Percentiles rank a stretch among this genome's conserved stretches.
Evolutionary conservation across 208 protist genomes (phyloP).

Genomic region (Endotrypanum monterogeii): DNA sequence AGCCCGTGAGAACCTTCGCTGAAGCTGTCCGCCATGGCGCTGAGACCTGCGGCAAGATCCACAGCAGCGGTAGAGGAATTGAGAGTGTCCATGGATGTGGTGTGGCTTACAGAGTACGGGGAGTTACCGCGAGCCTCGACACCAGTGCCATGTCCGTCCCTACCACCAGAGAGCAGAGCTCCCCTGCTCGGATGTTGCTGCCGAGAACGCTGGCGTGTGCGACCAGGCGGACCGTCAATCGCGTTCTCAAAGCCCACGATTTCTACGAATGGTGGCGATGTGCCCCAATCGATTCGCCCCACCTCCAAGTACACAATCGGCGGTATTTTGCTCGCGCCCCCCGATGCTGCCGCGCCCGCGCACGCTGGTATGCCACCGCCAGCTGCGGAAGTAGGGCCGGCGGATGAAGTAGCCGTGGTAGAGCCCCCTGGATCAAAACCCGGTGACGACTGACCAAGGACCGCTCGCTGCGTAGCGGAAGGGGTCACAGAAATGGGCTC

Average conservation of each 20-base stretch:
- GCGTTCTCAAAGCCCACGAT: conserved; percentile 70
- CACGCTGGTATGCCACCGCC: neutral
- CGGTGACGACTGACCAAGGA: neutral
- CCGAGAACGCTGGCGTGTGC: neutral
- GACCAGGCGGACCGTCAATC: conserved; percentile 22
- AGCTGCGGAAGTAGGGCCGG: neutral
- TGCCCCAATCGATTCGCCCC: conserved; percentile 69
- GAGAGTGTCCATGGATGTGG: conserved; percentile 6
- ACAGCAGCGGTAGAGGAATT: conserved; percentile 3
- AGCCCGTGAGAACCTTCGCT: conserved; percentile 25
- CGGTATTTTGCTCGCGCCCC: conserved; percentile 11
- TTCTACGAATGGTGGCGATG: conserved; percentile 69
- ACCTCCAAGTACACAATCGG: conserved; percentile 60
- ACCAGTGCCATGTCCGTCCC: neutral
- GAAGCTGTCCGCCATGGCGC: conserved; percentile 6
- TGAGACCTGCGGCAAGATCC: neutral
- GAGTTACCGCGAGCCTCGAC: conserved; percentile 5
- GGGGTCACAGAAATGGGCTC: neutral
- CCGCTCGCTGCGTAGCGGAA: neutral
- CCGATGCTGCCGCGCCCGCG: neutral
- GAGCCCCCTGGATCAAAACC: neutral
- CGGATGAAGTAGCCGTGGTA: neutral
- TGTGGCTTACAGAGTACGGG: conserved; percentile 2
- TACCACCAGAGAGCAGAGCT: conserved; percentile 1
- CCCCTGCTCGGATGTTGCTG: neutral